A percentile compares a stretch with the other conserved stretches of the same genome.
These are phyloP conservation scores for Periconia sp. DNA, from an alignment of 2,329 filamentous ascomycete genomes.

Conservation along the genomic window DNA sequence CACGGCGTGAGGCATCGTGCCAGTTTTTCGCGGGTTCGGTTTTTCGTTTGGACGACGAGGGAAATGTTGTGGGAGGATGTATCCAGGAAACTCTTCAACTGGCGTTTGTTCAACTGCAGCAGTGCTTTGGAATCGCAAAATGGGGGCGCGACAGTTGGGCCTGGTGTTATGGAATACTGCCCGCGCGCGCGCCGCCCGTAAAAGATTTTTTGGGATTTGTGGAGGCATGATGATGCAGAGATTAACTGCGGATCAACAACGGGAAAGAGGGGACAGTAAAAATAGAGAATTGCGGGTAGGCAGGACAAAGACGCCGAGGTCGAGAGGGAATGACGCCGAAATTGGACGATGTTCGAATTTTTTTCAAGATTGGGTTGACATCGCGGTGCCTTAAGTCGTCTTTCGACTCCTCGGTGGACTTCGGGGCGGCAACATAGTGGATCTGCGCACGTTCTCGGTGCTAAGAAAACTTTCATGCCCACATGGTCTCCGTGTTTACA, in stretches of 20 bases:
- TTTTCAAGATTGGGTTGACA: too few species aligned
- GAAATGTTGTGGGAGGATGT: not conserved
- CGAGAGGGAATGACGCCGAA: not conserved
- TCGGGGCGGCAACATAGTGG: constrained; percentile 5
- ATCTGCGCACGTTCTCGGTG: constrained; percentile 2
- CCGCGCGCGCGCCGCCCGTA: not conserved
- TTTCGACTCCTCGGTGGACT: constrained; percentile 1
- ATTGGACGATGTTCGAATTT: too few species aligned
- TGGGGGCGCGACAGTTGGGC: not conserved
- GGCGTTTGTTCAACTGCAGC: not conserved
- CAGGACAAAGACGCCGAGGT: not conserved
- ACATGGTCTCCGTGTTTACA: not conserved
- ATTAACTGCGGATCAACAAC: not conserved
- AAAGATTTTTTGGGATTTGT: not conserved
- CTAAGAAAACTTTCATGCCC: not conserved
- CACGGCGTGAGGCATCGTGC: not conserved
- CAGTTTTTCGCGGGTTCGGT: not conserved
- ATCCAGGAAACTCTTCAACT: not conserved
- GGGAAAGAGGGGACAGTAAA: not conserved
- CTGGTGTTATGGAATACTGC: constrained; percentile 2
- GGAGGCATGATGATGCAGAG: not conserved
- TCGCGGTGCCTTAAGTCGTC: too few species aligned
- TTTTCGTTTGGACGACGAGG: not conserved
- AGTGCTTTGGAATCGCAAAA: not conserved
- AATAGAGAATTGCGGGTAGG: not conserved